Evolutionary conservation across 108 stramenopile species (phyloP).

Genomic region (Halocafeteria seosinensis): DNA sequence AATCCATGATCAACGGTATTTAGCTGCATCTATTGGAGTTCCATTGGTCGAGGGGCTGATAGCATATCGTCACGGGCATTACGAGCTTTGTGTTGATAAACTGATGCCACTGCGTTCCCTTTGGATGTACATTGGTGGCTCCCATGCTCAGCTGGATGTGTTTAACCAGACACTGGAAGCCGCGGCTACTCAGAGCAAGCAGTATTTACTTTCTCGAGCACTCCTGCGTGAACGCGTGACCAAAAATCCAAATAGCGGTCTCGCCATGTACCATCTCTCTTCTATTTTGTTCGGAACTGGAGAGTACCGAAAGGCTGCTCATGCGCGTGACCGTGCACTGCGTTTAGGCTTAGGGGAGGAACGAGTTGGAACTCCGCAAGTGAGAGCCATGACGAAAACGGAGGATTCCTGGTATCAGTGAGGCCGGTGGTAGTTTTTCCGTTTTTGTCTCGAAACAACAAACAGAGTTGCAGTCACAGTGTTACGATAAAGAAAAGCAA

Average conservation of each 20-base stretch:
- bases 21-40: neutral
- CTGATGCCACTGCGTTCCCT: neutral
- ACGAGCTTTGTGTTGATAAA: neutral
- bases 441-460: no score
- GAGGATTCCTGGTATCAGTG: neutral
- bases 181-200: neutral
- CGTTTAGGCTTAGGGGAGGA: neutral
- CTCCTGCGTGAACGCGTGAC: neutral
- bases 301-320: neutral
- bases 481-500: no score
- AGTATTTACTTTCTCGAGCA: neutral
- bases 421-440: no score
- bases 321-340: neutral
- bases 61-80: neutral
- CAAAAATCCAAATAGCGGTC: neutral
- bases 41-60: neutral
- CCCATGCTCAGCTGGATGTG: neutral
- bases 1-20: neutral
- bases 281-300: neutral
- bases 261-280: neutral
- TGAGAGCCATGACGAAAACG: neutral
- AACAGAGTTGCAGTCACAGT: no score
- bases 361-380: neutral
- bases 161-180: constrained; percentile 1
- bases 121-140: neutral